Base-by-base conservation (phyloP, 139 green algal species). In the Zygnema circumcarinatum region DNA sequence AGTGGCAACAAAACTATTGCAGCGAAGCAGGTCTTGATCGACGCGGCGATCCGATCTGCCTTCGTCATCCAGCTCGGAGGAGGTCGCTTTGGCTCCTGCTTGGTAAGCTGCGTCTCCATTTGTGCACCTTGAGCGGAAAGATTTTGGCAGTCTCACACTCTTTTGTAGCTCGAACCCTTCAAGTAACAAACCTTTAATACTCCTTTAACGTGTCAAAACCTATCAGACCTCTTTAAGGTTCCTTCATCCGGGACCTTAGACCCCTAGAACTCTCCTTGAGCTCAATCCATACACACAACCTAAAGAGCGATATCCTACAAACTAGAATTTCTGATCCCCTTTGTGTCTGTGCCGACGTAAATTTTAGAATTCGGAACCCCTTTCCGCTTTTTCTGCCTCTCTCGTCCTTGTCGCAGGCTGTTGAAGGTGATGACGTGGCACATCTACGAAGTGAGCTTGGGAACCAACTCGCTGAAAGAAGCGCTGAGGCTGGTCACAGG, bases 391-490 rank as follows among this genome's bases (percentile, higher is more conserved):
- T n/a, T n/a, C n/a, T n/a, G n/a, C n/a, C n/a, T n/a, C n/a, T n/a
- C n/a, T n/a, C n/a, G n/a, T n/a, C n/a, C n/a, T 35, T 36, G 2
- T 90, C 84, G 74, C 87, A 94, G 40, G 93, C 91, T 42, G 76
- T 92, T 40, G 31, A 31, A 16, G 79, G 67, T 0, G 87, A 90
- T 20, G 78, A 29, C 1, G 38, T 83, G 56, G 31, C 52, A 36
- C 42, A 85, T 1, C 74, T 94, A 35, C 76, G 93, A 25, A 93
- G 87, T 62, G 47, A 88, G 35, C 39, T 94, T 42, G 93, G 93
- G n/a, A 94, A 95, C 54, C 76, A 62, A n/a, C 81, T 95, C 38
- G 93, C 93, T 7, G 68, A 62, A 25, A 82, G 76, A 72, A 88
- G 74, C 31, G 0, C 20, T 39, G 29, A 31, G 20, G n/a, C n/a